Evolutionary conservation across 1,284 basidiomycete genomes (phyloP).

Genomic region (Ganoderma leucocontextum): DNA sequence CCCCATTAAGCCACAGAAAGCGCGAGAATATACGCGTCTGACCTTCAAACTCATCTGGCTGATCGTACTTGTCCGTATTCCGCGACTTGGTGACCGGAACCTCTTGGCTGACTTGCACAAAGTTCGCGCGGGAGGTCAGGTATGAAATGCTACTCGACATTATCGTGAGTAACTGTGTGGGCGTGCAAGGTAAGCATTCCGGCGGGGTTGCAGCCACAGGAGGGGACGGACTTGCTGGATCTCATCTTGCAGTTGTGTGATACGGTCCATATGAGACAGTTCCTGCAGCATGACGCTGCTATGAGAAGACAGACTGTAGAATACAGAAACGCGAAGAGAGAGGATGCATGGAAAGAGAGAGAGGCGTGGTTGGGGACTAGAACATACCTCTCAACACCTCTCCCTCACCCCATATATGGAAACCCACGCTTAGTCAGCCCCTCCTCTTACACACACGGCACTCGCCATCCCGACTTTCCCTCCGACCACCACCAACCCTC

Average conservation of each 20-base stretch:
- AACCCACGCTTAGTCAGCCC: slow-evolving; percentile 26
- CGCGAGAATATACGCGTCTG: slow-evolving; percentile 21
- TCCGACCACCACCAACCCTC: slow-evolving; percentile 25
- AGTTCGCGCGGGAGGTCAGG: slow-evolving; percentile 75
- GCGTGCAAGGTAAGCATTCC: not conserved
- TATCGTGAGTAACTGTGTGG: slow-evolving; percentile 74
- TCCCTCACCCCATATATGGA: not conserved
- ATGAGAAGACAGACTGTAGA: slow-evolving; percentile 20
- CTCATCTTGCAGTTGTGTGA: slow-evolving; percentile 89
- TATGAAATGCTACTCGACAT: slow-evolving; percentile 83
- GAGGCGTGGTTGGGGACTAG: slow-evolving; percentile 6
- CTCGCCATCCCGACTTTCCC: slow-evolving; percentile 11
- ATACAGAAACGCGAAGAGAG: slow-evolving; percentile 14
- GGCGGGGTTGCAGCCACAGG: not conserved
- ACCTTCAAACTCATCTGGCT: slow-evolving; percentile 76
- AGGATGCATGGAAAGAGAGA: slow-evolving; percentile 24
- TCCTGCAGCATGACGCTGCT: slow-evolving; percentile 84
- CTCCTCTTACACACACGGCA: not conserved
- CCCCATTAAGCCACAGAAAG: slow-evolving; percentile 21
- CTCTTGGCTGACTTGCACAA: slow-evolving; percentile 74
- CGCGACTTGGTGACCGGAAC: slow-evolving; percentile 81
- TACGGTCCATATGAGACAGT: slow-evolving; percentile 88
- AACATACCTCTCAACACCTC: not conserved
- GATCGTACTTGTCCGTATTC: slow-evolving; percentile 73
- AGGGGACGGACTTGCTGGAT: slow-evolving; percentile 72